These are phyloP conservation scores for Amanita rimosa DNA, from an alignment of 768 basidiomycete genomes.

Conservation along the genomic window DNA sequence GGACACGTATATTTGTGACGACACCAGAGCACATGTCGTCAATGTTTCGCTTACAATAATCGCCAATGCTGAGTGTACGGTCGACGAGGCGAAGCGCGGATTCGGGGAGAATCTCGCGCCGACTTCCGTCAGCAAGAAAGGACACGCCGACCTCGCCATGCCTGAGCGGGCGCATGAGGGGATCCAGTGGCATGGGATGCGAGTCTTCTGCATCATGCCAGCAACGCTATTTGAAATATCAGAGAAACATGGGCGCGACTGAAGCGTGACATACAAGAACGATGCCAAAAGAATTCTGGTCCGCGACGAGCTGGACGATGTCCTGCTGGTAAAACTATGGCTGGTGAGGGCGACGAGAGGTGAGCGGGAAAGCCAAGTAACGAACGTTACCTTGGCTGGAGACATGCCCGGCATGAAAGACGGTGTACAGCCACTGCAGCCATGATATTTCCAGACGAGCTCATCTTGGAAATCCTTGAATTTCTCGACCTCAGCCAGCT, in stretches of 20 bases:
- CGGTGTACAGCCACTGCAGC: neutral
- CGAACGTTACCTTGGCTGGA: constrained; percentile 4
- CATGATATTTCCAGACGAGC: constrained; percentile 4
- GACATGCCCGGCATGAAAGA: neutral
- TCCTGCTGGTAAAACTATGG: constrained; percentile 58
- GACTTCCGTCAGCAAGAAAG: constrained; percentile 36
- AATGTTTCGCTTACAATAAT: constrained; percentile 70
- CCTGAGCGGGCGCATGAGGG: constrained; percentile 62
- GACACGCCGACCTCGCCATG: constrained; percentile 80
- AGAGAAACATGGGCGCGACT: neutral
- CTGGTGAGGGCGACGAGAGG: neutral
- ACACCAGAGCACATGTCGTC: constrained; percentile 71
- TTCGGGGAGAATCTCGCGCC: constrained; percentile 66
- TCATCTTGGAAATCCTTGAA: constrained; percentile 4
- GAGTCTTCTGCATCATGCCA: constrained; percentile 84
- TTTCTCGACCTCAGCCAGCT: constrained; percentile 3
- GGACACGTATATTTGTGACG: constrained; percentile 50
- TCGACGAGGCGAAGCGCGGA: constrained; percentile 60
- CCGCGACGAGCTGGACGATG: constrained; percentile 38
- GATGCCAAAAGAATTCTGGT: constrained; percentile 38
- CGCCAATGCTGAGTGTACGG: constrained; percentile 67
- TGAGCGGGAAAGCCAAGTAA: neutral
- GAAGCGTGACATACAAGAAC: constrained; percentile 43
- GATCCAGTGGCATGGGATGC: constrained; percentile 40
- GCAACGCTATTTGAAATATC: constrained; percentile 47